Conservation (phyloP, 2,329 filamentous ascomycete genomes). For the Endoconidiophora polonica region DNA sequence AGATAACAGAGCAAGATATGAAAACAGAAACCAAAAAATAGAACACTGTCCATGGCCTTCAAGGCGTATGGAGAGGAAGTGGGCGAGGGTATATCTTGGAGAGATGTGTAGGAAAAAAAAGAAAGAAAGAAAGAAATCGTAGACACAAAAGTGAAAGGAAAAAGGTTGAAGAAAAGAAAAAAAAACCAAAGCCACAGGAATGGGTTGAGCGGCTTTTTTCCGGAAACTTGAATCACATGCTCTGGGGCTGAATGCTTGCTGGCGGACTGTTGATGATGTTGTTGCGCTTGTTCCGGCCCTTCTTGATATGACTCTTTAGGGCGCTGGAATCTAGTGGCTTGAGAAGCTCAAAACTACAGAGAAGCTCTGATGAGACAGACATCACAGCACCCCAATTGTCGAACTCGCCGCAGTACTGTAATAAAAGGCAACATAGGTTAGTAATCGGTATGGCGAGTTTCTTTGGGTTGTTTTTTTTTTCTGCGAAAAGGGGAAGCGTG, state of each 20-base stretch:
- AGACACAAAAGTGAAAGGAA: no score
- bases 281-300: slow-evolving; percentile 84
- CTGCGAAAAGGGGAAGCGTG: neutral
- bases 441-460: no score
- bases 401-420: slow-evolving; percentile 90
- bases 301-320: slow-evolving; percentile 97
- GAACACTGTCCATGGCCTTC: slow-evolving; percentile 1
- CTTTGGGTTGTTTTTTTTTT: no score
- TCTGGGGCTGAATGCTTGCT: slow-evolving; percentile 10
- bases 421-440: slow-evolving; percentile 13
- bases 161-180: neutral
- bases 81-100: neutral
- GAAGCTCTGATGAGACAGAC: slow-evolving; percentile 83
- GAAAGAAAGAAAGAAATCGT: slow-evolving; percentile 2
- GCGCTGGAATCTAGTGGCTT: slow-evolving; percentile 94
- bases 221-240: slow-evolving; percentile 6
- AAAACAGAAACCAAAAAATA: slow-evolving; percentile 1
- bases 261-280: slow-evolving; percentile 83
- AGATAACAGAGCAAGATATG: neutral
- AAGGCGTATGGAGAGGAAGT: neutral
- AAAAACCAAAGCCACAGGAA: neutral
- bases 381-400: slow-evolving; percentile 99
- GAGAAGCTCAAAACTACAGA: slow-evolving; percentile 92
- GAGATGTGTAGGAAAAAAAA: neutral
- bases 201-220: neutral